phyloP scores from a whole-genome alignment of 495 filamentous ascomycete species.

The Beverwykella pulmonaria region DNA sequence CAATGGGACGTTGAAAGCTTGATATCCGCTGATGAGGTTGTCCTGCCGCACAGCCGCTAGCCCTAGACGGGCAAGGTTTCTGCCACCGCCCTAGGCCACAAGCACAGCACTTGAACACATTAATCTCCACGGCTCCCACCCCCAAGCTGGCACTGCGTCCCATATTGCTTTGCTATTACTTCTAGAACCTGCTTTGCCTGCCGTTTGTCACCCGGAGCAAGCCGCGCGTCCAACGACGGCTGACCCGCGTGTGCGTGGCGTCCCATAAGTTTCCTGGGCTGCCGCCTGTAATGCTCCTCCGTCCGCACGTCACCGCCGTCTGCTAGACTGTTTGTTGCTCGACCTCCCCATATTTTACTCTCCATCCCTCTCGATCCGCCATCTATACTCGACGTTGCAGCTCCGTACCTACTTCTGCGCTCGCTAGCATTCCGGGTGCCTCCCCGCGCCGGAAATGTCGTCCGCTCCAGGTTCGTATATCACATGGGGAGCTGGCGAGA shows the following conservation, averaged over 20 bases:
- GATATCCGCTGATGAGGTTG: slow-evolving; percentile 5
- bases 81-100: slow-evolving; percentile 26
- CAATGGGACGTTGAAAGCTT: background rate
- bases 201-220: background rate
- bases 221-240: slow-evolving; percentile 5
- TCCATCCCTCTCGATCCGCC: background rate
- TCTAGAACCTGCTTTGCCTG: background rate
- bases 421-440: background rate
- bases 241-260: slow-evolving; percentile 22
- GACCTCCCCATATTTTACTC: background rate
- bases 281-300: slow-evolving; percentile 27
- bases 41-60: slow-evolving; percentile 1
- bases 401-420: background rate
- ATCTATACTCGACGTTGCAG: background rate
- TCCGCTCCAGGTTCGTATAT: slow-evolving; percentile 16
- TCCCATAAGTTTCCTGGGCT: slow-evolving; percentile 3
- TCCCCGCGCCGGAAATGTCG: slow-evolving; percentile 26
- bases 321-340: slow-evolving; percentile 7
- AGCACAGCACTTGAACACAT: no score
- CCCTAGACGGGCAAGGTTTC: slow-evolving; percentile 6
- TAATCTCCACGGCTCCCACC: no score
- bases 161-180: background rate
- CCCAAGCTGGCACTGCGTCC: background rate
- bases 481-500: background rate
- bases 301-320: background rate